Conservation (phyloP, 108 stramenopile genomes). For the Pseudonitzschia delicatissima region DNA sequence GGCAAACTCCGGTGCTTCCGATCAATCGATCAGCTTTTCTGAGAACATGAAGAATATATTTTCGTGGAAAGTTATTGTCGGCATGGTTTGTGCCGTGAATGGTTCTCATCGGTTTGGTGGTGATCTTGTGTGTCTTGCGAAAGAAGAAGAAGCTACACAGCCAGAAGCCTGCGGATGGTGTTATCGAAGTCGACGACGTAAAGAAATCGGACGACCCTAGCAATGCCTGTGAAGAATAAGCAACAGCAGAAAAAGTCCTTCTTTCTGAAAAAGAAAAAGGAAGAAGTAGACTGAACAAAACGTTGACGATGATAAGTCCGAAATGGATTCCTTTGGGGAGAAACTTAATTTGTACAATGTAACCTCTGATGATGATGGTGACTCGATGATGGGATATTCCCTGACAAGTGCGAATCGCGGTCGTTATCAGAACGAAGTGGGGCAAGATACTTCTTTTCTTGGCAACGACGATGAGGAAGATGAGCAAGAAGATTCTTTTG, state of each 20-base stretch:
- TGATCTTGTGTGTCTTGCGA: background rate
- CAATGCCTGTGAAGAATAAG: background rate
- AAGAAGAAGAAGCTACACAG: background rate
- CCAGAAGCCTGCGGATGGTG: background rate
- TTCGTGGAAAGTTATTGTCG: background rate
- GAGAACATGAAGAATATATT: background rate
- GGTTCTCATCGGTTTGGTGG: background rate
- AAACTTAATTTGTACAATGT: background rate
- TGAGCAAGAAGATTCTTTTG: background rate
- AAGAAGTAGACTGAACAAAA: constrained; percentile 1
- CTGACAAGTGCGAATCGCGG: constrained; percentile 4
- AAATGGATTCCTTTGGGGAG: background rate
- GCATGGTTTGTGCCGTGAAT: background rate
- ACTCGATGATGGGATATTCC: constrained; percentile 32
- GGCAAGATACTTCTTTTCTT: background rate
- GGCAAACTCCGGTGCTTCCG: background rate
- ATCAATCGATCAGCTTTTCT: background rate
- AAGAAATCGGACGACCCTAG: background rate
- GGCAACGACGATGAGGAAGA: background rate
- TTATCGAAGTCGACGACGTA: background rate
- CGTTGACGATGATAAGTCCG: no score
- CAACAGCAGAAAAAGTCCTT: background rate
- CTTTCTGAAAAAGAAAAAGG: background rate
- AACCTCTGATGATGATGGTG: constrained; percentile 19
- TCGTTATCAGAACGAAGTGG: background rate